Percentiles rank a stretch among this genome's conserved stretches.
Evolutionary conservation across 345 rosid species (phyloP).

Genomic region (Litchi chinensis): DNA sequence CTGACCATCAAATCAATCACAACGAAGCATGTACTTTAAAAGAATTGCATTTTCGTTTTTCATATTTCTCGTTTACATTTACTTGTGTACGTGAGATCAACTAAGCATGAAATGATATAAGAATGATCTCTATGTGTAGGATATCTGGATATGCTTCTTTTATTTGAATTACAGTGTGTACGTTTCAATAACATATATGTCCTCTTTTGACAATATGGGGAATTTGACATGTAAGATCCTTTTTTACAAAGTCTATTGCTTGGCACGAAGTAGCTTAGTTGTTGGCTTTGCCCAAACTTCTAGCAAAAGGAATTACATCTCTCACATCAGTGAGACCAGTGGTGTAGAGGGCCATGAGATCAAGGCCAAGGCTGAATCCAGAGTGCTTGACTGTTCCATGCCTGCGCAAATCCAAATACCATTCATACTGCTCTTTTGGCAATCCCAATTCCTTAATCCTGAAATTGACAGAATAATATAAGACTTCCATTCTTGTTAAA

Average conservation of each 20-base stretch:
- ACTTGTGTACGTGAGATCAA: conserved; percentile 18
- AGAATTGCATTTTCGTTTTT: conserved; percentile 12
- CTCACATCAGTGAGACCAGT: conserved; percentile 76
- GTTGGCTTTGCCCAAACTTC: conserved; percentile 54
- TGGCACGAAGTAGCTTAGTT: conserved; percentile 28
- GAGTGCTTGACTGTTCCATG: conserved; percentile 80
- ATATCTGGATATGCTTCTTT: background rate
- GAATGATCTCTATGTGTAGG: conserved; percentile 9
- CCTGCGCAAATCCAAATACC: conserved; percentile 81
- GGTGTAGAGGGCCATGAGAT: conserved; percentile 66
- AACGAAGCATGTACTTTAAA: background rate
- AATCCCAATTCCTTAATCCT: conserved; percentile 63
- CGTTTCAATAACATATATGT: conserved; percentile 8
- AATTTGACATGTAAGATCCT: background rate
- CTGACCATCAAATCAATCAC: conserved; percentile 1
- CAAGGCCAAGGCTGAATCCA: conserved; percentile 72
- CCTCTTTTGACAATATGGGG: background rate
- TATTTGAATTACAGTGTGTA: background rate
- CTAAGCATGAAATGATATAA: background rate
- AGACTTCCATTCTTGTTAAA: too few relatives aligned
- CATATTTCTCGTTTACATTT: background rate
- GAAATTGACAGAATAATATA: conserved; percentile 4
- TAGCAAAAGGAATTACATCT: conserved; percentile 84
- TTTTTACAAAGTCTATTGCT: background rate
- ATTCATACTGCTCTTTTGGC: conserved; percentile 62